These are phyloP conservation scores for Kwoniella heveanensis DNA, from an alignment of 768 basidiomycete species.

Conservation along the genomic window DNA sequence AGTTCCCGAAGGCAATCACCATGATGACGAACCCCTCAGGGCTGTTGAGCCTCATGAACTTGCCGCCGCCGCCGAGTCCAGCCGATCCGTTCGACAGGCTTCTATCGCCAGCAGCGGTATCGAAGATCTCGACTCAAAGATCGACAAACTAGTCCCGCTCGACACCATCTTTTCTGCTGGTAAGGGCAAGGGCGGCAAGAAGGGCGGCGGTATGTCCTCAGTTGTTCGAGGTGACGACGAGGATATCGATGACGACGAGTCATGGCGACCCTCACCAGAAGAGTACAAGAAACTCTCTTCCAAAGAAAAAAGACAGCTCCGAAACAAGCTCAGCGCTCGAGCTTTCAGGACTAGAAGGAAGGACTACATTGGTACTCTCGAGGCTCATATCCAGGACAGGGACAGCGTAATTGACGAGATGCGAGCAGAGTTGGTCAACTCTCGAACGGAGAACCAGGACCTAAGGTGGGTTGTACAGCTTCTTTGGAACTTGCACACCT, in stretches of 20 bases:
- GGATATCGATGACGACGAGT: conserved; percentile 54
- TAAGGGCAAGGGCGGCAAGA: conserved; percentile 57
- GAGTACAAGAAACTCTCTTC: conserved; percentile 92
- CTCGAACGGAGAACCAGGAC: conserved; percentile 78
- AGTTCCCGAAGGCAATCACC: conserved; percentile 5
- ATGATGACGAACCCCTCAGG: conserved; percentile 31
- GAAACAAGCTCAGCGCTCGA: conserved; percentile 95
- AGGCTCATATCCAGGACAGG: conserved; percentile 87
- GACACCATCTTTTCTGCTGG: conserved; percentile 53
- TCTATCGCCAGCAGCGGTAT: conserved; percentile 23
- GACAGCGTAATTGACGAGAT: conserved; percentile 88
- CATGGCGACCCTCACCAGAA: conserved; percentile 64
- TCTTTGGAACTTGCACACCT: conserved; percentile 13
- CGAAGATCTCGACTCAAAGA: conserved; percentile 27
- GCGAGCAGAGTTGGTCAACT: conserved; percentile 76
- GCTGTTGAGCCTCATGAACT: conserved; percentile 34
- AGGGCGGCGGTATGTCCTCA: conserved; percentile 54
- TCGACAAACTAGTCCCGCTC: conserved; percentile 44
- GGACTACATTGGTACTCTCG: conserved; percentile 93
- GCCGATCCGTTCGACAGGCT: conserved; percentile 20
- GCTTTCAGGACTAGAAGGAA: conserved; percentile 95
- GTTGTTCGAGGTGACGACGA: conserved; percentile 53
- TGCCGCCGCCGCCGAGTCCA: conserved; percentile 10
- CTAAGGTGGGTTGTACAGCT: conserved; percentile 57
- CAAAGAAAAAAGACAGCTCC: conserved; percentile 92